Evolutionary conservation across 75 land plant species (phyloP).

Genomic region (Pinus albicaulis): DNA sequence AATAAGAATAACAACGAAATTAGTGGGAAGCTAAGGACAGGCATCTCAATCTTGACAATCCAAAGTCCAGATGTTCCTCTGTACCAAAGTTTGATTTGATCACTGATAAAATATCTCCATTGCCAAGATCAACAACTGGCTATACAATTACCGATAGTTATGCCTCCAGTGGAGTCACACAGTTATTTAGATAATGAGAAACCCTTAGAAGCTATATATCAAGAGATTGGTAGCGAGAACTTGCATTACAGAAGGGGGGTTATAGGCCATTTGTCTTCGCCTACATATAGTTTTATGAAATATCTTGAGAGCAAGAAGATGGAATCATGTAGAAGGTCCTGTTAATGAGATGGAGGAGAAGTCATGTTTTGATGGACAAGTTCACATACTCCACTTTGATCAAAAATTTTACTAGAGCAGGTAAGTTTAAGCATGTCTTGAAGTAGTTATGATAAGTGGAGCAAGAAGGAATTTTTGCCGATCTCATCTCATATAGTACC

Average conservation of each 20-base stretch:
- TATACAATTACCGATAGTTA: not conserved
- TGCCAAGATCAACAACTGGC: not conserved
- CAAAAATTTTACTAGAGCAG: conserved; percentile 67
- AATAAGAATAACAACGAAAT: no score
- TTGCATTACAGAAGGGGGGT: conserved; percentile 71
- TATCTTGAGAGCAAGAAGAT: conserved; percentile 55
- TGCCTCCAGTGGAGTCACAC: not conserved
- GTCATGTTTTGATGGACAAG: conserved; percentile 58
- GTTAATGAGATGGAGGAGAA: conserved; percentile 80
- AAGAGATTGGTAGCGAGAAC: conserved; percentile 56
- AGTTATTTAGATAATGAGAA: no score
- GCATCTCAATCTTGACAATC: not conserved
- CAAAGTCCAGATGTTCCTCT: no score
- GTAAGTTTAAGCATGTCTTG: conserved; percentile 67
- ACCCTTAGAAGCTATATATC: not conserved
- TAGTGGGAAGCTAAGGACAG: not conserved
- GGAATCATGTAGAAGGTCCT: conserved; percentile 77
- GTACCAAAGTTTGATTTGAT: no score
- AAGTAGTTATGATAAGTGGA: conserved; percentile 83
- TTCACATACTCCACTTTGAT: no score
- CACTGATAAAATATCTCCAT: no score
- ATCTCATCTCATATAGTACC: conserved; percentile 78
- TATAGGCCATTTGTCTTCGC: conserved; percentile 71
- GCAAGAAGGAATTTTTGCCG: conserved; percentile 67
- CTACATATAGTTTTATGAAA: conserved; percentile 84